Evolutionary conservation across 352 stramenopile genomes (phyloP).

Genomic region (Pythium coloratum): DNA sequence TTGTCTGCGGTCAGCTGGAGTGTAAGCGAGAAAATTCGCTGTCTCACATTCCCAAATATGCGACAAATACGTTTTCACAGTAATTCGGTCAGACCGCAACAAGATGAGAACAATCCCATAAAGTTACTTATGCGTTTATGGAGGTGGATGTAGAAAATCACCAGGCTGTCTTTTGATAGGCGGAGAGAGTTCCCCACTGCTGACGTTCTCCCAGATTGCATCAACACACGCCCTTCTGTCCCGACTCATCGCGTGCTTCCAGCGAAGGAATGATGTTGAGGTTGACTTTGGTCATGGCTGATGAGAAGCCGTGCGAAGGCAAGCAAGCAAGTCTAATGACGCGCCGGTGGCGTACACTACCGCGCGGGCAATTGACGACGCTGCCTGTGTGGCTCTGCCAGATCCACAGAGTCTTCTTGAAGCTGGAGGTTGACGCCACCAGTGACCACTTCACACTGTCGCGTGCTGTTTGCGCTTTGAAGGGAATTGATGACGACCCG

Average conservation of each 20-base stretch:
- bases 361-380: background rate
- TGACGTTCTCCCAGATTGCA: conserved; percentile 4
- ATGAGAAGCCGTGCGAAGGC: background rate
- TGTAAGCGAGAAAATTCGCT: background rate
- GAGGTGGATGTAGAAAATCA: conserved; percentile 5
- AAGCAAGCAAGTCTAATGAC: background rate
- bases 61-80: conserved; percentile 9
- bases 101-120: background rate
- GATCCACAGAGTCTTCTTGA: background rate
- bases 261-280: background rate
- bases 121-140: background rate
- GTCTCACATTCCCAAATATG: conserved; percentile 2
- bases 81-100: background rate
- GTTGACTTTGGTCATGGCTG: background rate
- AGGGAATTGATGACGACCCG: background rate
- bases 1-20: conserved; percentile 1
- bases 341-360: background rate
- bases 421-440: background rate
- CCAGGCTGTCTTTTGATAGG: background rate
- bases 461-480: background rate
- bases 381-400: background rate
- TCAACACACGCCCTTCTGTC: background rate
- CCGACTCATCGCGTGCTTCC: background rate
- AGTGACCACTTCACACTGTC: background rate
- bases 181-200: background rate